phyloP scores from a whole-genome alignment of 768 basidiomycete species.

The Phlegmacium glaucopus region DNA sequence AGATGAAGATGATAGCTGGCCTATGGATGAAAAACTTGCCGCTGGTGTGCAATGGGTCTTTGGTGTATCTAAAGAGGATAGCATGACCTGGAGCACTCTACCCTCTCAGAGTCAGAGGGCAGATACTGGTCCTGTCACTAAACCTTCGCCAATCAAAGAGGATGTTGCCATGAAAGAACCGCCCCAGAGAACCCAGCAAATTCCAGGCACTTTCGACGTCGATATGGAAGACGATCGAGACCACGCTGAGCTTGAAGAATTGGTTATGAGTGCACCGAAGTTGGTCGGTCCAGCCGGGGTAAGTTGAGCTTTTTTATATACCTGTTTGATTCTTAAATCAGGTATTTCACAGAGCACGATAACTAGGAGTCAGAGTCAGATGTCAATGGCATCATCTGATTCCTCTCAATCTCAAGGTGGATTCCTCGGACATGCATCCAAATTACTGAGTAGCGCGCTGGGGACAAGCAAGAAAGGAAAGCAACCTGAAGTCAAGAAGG shows the following conservation, averaged over 20 bases:
- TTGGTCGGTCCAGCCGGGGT: slow-evolving; percentile 36
- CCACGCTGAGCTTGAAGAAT: slow-evolving; percentile 39
- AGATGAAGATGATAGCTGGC: slow-evolving; percentile 76
- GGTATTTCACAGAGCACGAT: slow-evolving; percentile 8
- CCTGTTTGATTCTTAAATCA: slow-evolving; percentile 6
- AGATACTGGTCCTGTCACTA: slow-evolving; percentile 32
- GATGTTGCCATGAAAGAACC: slow-evolving; percentile 4
- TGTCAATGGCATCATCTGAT: slow-evolving; percentile 49
- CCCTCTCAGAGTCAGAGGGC: slow-evolving; percentile 55
- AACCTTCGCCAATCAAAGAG: slow-evolving; percentile 12
- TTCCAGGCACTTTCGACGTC: slow-evolving; percentile 33
- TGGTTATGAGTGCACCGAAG: slow-evolving; percentile 34
- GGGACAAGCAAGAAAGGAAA: slow-evolving; percentile 62
- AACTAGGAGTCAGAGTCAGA: slow-evolving; percentile 50
- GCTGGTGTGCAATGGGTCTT: slow-evolving; percentile 61
- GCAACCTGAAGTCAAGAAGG: slow-evolving; percentile 76
- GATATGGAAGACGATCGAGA: slow-evolving; percentile 36
- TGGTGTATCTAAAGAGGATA: slow-evolving; percentile 58
- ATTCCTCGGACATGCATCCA: slow-evolving; percentile 69
- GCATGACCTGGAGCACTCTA: slow-evolving; percentile 71
- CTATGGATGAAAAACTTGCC: slow-evolving; percentile 61
- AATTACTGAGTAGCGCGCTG: slow-evolving; percentile 62
- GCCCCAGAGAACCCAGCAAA: slow-evolving; percentile 2
- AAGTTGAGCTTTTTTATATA: slow-evolving; percentile 29
- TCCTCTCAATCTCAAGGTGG: slow-evolving; percentile 52